Conservation (phyloP, 768 basidiomycete genomes). For the Holtermanniella nyarrowii region DNA sequence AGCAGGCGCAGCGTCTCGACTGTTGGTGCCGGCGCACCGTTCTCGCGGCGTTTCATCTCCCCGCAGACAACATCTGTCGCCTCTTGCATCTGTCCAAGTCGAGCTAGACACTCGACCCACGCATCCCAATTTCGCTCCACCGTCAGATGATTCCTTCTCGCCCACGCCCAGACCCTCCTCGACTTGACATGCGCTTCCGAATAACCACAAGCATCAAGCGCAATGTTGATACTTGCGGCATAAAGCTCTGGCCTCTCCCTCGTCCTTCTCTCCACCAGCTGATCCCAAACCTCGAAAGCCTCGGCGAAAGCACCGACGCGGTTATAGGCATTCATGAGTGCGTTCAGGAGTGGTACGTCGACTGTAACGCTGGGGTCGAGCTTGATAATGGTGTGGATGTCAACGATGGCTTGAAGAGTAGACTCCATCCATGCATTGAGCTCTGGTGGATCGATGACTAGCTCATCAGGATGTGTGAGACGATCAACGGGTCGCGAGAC, state of each 20-base stretch:
- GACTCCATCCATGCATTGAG: background rate
- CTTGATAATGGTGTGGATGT: conserved; percentile 65
- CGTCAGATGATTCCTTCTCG: conserved; percentile 48
- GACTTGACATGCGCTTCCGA: conserved; percentile 50
- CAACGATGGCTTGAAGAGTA: conserved; percentile 45
- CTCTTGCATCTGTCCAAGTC: conserved; percentile 55
- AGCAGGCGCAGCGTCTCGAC: conserved; percentile 15
- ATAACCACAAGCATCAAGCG: conserved; percentile 72
- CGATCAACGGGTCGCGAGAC: conserved; percentile 16
- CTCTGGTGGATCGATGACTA: background rate
- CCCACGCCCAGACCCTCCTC: conserved; percentile 49
- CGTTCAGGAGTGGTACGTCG: conserved; percentile 62
- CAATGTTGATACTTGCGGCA: conserved; percentile 60
- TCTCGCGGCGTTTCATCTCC: conserved; percentile 47
- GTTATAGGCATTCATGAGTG: conserved; percentile 81
- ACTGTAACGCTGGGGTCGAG: conserved; percentile 67
- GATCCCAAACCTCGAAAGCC: conserved; percentile 69
- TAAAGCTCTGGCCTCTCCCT: conserved; percentile 46
- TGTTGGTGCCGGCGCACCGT: background rate
- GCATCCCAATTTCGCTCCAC: conserved; percentile 66
- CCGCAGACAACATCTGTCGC: conserved; percentile 56
- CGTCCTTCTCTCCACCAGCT: conserved; percentile 45
- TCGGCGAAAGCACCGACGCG: conserved; percentile 61
- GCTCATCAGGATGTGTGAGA: background rate
- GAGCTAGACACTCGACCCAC: conserved; percentile 77